phyloP scores from a whole-genome alignment of 805 yeast species.

The Ogataea paraovalis region DNA sequence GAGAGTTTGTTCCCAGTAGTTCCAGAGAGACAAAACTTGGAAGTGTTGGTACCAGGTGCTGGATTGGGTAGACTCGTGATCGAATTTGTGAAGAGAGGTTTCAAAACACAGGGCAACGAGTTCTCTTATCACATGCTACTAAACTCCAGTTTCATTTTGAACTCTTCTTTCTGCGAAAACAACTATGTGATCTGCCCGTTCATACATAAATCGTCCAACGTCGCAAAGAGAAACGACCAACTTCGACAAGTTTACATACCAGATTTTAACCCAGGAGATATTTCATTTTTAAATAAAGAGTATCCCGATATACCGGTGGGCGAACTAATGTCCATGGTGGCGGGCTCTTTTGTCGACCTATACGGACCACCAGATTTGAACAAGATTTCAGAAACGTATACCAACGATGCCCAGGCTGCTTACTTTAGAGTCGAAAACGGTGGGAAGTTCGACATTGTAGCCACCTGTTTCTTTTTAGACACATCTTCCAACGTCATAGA shows the following conservation, averaged over 20 bases:
- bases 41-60: slow-evolving; percentile 58
- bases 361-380: slow-evolving; percentile 48
- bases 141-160: slow-evolving; percentile 51
- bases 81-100: slow-evolving; percentile 53
- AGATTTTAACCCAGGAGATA: slow-evolving; percentile 43
- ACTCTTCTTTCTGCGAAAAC: slow-evolving; percentile 39
- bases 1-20: slow-evolving; percentile 36
- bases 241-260: slow-evolving; percentile 50
- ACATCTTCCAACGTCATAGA: slow-evolving; percentile 59
- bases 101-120: slow-evolving; percentile 64
- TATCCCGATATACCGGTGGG: slow-evolving; percentile 40
- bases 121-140: slow-evolving; percentile 61
- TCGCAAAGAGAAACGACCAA: slow-evolving; percentile 42
- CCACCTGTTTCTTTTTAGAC: slow-evolving; percentile 61
- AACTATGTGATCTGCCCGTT: slow-evolving; percentile 48
- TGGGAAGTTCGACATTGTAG: slow-evolving; percentile 40
- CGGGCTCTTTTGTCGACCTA: slow-evolving; percentile 68
- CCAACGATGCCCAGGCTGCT: slow-evolving; percentile 35
- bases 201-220: slow-evolving; percentile 48
- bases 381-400: slow-evolving; percentile 33
- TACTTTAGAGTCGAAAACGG: slow-evolving; percentile 40
- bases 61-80: slow-evolving; percentile 58
- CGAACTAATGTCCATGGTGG: slow-evolving; percentile 63
- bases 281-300: slow-evolving; percentile 30
- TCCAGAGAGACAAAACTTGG: slow-evolving; percentile 33